Evolutionary conservation across 2,329 filamentous ascomycete species (phyloP).

Genomic region (Epichloe glyceriae): DNA sequence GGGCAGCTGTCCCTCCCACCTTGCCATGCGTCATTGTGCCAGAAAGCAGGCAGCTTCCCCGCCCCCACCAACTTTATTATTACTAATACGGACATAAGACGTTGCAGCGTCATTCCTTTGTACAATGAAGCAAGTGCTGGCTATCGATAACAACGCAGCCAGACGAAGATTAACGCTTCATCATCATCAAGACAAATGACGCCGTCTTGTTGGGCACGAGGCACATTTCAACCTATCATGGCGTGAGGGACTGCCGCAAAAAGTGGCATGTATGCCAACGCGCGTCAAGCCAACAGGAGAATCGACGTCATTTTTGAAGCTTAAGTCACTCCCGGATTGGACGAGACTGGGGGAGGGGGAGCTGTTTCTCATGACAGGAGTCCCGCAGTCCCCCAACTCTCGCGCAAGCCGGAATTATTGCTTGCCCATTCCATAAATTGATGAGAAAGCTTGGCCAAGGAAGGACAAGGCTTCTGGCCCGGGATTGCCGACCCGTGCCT

Average conservation of each 20-base stretch:
- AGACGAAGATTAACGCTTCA: background rate
- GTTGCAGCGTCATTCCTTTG: background rate
- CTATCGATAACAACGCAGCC: background rate
- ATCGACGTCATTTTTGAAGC: background rate
- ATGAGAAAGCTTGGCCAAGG: background rate
- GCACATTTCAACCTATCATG: background rate
- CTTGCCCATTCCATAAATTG: background rate
- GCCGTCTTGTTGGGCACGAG: too few species aligned
- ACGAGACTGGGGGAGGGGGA: background rate
- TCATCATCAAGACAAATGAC: background rate
- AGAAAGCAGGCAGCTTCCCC: background rate
- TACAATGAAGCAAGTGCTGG: too few species aligned
- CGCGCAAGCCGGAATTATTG: background rate
- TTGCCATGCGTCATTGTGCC: background rate
- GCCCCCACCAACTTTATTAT: background rate
- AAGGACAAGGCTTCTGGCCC: background rate
- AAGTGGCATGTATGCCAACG: background rate
- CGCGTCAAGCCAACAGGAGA: background rate
- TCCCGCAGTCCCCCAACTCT: too few species aligned
- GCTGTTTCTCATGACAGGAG: too few species aligned
- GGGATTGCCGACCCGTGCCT: background rate
- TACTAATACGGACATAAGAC: too few species aligned
- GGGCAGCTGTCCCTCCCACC: background rate
- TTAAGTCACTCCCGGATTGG: background rate
- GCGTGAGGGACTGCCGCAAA: background rate